These are phyloP conservation scores for Calonectria multiphialidica DNA, from an alignment of 2,329 filamentous ascomycete genomes.

Conservation along the genomic window DNA sequence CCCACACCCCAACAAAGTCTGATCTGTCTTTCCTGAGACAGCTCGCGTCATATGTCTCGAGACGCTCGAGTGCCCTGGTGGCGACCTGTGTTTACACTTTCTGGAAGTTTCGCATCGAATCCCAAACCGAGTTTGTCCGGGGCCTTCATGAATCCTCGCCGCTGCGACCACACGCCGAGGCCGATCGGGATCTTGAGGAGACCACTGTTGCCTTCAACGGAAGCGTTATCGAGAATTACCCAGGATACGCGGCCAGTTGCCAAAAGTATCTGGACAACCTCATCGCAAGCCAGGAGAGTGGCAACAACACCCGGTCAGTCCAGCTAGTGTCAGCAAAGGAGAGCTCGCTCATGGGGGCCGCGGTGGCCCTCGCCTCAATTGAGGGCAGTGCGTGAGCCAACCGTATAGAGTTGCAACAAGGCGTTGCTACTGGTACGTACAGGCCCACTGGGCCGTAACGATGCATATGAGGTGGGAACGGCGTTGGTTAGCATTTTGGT, in stretches of 20 bases:
- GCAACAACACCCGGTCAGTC: slow-evolving; percentile 59
- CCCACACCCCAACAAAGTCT: slow-evolving; percentile 51
- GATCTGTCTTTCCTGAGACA: slow-evolving; percentile 66
- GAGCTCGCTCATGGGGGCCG: slow-evolving; percentile 81
- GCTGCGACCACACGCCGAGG: slow-evolving; percentile 60
- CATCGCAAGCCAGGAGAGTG: slow-evolving; percentile 49
- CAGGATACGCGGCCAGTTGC: slow-evolving; percentile 71
- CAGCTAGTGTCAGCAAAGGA: slow-evolving; percentile 78
- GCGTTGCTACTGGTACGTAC: neutral
- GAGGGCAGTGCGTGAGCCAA: slow-evolving; percentile 34
- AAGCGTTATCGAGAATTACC: slow-evolving; percentile 84
- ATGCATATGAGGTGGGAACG: slow-evolving; percentile 20
- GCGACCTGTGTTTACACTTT: slow-evolving; percentile 70
- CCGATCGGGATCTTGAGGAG: slow-evolving; percentile 59
- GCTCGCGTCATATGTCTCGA: slow-evolving; percentile 67
- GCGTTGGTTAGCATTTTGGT: slow-evolving; percentile 17
- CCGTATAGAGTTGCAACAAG: neutral
- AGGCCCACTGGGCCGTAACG: neutral
- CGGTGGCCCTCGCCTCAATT: slow-evolving; percentile 72
- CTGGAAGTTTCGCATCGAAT: slow-evolving; percentile 67
- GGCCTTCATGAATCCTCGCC: slow-evolving; percentile 47
- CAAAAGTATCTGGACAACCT: slow-evolving; percentile 75
- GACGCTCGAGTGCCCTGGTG: slow-evolving; percentile 70
- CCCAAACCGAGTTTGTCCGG: slow-evolving; percentile 52
- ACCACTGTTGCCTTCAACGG: slow-evolving; percentile 83